Percentiles rank a stretch among this genome's conserved stretches.
phyloP scores from a whole-genome alignment of 2,329 filamentous ascomycete species.

The Aspergillus flavus region DNA sequence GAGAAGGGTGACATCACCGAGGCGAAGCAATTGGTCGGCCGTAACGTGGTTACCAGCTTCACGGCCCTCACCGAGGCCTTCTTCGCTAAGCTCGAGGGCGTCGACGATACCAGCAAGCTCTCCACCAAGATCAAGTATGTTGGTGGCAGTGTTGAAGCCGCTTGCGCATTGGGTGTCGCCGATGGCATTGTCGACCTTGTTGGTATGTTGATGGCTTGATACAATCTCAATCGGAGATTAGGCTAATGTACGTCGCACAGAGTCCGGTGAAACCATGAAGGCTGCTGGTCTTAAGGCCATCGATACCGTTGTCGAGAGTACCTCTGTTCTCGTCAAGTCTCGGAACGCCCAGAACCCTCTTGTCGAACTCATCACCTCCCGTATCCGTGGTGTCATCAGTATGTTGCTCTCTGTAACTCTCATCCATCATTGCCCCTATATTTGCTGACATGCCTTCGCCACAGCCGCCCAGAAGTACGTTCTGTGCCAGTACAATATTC shows the following conservation, averaged over 20 bases:
- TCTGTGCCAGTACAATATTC: constrained; percentile 94
- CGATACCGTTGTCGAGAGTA: constrained; percentile 86
- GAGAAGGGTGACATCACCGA: constrained; percentile 73
- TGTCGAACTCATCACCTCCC: constrained; percentile 79
- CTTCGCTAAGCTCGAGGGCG: constrained; percentile 74
- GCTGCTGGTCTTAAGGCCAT: constrained; percentile 92
- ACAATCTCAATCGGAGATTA: background rate
- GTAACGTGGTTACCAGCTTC: constrained; percentile 95
- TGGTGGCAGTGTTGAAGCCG: constrained; percentile 94
- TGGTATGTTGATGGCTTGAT: constrained; percentile 61
- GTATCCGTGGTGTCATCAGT: constrained; percentile 92
- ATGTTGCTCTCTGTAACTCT: constrained; percentile 30
- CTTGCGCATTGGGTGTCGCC: constrained; percentile 91
- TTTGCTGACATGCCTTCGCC: constrained; percentile 1
- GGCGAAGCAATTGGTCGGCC: constrained; percentile 80
- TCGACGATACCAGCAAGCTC: constrained; percentile 44
- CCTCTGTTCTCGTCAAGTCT: constrained; percentile 89
- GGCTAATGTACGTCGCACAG: constrained; percentile 47
- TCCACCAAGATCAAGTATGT: constrained; percentile 90
- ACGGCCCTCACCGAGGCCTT: constrained; percentile 80
- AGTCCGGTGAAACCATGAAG: constrained; percentile 98
- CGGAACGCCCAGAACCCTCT: constrained; percentile 78
- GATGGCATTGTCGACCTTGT: constrained; percentile 98
- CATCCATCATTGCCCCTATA: background rate
- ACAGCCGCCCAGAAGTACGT: constrained; percentile 85